Base-by-base conservation (phyloP, 371 early-diverging fungal species). In the Syncephalastrum racemosum region DNA sequence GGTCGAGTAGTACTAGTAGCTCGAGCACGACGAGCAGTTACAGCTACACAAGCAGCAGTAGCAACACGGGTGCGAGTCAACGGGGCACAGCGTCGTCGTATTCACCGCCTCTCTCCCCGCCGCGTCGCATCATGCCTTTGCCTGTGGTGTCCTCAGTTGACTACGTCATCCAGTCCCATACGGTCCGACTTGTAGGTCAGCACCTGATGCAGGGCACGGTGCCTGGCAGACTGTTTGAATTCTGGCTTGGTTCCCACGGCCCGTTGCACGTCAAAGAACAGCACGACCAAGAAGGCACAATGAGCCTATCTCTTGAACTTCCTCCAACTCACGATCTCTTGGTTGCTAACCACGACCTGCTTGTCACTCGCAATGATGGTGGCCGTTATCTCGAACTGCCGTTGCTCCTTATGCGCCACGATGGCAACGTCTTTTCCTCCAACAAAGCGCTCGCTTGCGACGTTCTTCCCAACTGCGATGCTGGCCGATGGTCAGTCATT, bases 241-340 rank as follows among this genome's bases (percentile, higher is more conserved):
- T 71, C 16, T 79, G 73, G 70, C 55, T 75, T 20, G 79, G 79
- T 12, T 61, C 67, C 2, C 73, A 75, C 60, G 75, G 71, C 7
- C 74, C 75, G 6, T 53, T 74, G 2, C 39, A 31, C 5, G 58
- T 58, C 22, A 50, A 46, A 24, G 42, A 53, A n/a, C 53, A 49
- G 8, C 58, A 50, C 31, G 43, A 50, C 24, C 58, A 59, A 20
- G 19, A 53, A 22, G 44, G 31, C 46, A 51, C 31, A 36, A 47
- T 45, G 18, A 50, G 53, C 39, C 36, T 63, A 5, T 53, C 56
- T 1, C 43, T 66, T 8, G 62, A 62, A 40, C 13, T 67, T 4
- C 72, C 72, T n/a, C 53, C 58, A 12, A 62, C 67, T 1, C 62
- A 73, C 56, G 67, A 67, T 48, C 45, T 79, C 12, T 19, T 76